These are phyloP conservation scores for Lasiosphaeris hirsuta DNA, from an alignment of 495 filamentous ascomycete species.

Conservation along the genomic window DNA sequence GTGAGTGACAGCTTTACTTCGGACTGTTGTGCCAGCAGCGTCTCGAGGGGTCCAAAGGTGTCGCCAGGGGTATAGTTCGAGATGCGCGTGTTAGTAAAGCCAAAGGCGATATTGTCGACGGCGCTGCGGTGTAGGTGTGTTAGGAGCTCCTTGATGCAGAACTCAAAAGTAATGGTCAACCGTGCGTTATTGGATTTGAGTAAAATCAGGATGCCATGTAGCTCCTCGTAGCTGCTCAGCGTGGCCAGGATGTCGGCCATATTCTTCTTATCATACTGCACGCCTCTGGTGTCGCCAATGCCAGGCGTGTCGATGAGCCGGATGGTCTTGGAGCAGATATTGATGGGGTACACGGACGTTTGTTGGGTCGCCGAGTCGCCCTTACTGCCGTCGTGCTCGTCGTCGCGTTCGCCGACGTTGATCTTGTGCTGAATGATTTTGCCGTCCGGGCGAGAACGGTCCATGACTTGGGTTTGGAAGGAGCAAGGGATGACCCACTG, in stretches of 20 bases:
- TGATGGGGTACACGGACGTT: conserved; percentile 34
- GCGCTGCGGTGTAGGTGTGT: conserved; percentile 30
- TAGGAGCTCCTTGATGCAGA: conserved; percentile 43
- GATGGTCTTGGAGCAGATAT: conserved; percentile 22
- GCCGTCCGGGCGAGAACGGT: conserved; percentile 13
- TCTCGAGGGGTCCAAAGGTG: conserved; percentile 34
- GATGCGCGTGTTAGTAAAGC: conserved; percentile 43
- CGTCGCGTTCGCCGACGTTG: conserved; percentile 23
- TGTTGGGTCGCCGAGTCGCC: conserved; percentile 41
- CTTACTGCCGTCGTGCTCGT: conserved; percentile 33
- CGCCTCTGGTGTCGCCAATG: conserved; percentile 42
- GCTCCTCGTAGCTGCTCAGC: conserved; percentile 31
- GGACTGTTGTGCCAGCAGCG: conserved; percentile 24
- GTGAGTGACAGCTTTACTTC: conserved; percentile 25
- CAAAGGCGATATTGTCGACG: conserved; percentile 41
- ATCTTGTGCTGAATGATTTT: conserved; percentile 26
- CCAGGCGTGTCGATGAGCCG: conserved; percentile 47
- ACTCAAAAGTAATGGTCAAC: conserved; percentile 36
- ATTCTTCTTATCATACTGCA: conserved; percentile 37
- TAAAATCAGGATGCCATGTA: conserved; percentile 47
- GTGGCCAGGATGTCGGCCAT: conserved; percentile 40
- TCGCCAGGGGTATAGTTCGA: conserved; percentile 44
- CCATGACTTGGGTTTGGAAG: conserved; percentile 32
- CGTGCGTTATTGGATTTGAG: conserved; percentile 44
- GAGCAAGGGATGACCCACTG: conserved; percentile 40